Evolutionary conservation across 73 alveolate genomes (phyloP).

Genomic region (Tetrahymena borealis): DNA sequence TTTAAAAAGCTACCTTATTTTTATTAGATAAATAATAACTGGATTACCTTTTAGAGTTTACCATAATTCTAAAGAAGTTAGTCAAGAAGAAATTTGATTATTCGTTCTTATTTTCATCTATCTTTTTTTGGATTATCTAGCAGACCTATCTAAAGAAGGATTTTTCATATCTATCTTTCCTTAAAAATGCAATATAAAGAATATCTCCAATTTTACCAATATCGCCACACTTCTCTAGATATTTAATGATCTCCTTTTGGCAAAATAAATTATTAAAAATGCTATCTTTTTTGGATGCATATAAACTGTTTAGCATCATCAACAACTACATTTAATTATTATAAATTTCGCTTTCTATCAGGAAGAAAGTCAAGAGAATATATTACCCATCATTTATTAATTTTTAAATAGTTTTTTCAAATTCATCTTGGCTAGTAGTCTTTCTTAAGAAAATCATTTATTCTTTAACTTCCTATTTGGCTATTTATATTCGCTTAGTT

Average conservation of each 20-base stretch:
- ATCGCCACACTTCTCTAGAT: not conserved
- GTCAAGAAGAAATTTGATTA: not conserved
- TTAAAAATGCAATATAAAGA: not conserved
- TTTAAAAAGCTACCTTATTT: too few relatives aligned
- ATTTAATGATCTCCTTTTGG: not conserved
- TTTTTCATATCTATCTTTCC: not conserved
- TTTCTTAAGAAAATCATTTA: not conserved
- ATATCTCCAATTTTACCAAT: not conserved
- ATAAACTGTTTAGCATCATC: not conserved
- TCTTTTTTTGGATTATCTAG: not conserved
- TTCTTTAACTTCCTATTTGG: not conserved
- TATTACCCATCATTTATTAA: not conserved
- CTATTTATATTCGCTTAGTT: not conserved
- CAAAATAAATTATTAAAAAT: not conserved
- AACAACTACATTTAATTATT: not conserved
- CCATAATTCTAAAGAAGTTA: not conserved
- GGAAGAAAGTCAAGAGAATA: not conserved
- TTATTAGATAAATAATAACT: not conserved
- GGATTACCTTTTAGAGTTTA: not conserved
- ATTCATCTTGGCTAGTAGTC: not conserved
- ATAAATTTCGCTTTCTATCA: not conserved
- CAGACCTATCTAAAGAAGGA: not conserved
- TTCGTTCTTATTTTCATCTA: not conserved
- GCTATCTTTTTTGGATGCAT: not conserved
- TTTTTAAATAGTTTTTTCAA: not conserved